phyloP scores from a whole-genome alignment of 257 asterid species.

The Salvia hispanica region DNA sequence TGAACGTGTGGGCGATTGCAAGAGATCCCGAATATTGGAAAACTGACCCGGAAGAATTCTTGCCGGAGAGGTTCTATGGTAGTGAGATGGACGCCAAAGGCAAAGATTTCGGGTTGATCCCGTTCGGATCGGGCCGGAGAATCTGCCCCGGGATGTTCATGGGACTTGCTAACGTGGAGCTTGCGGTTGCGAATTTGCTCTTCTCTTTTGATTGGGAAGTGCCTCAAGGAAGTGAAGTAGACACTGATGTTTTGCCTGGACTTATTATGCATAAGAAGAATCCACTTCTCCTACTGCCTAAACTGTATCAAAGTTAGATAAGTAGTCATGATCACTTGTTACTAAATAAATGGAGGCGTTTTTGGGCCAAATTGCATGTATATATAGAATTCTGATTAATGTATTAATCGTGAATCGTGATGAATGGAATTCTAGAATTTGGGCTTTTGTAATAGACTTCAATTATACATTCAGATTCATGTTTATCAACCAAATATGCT shows the following conservation, averaged over 20 bases:
- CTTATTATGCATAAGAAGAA: no score
- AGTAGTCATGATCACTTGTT: no score
- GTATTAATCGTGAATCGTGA: no score
- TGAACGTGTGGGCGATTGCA: conserved; percentile 3
- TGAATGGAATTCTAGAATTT: no score
- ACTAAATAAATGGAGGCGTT: no score
- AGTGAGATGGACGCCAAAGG: background rate
- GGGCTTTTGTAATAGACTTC: no score
- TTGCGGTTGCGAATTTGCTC: conserved; percentile 6
- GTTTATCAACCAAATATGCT: no score
- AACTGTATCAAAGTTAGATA: no score
- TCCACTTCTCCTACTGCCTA: no score
- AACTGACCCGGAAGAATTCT: background rate
- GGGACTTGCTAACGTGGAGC: conserved; percentile 19
- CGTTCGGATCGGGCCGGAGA: conserved; percentile 12
- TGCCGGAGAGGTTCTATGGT: background rate
- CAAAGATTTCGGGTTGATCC: conserved; percentile 5
- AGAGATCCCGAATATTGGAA: conserved; percentile 18
- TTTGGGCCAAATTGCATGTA: no score
- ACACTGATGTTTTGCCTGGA: background rate
- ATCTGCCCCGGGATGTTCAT: conserved; percentile 16
- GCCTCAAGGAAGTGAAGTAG: background rate
- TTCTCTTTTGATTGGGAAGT: conserved; percentile 13
- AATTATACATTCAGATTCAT: no score
- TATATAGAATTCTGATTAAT: no score